phyloP scores from a whole-genome alignment of 2,329 filamentous ascomycete genomes.

The Talaromyces sp. region DNA sequence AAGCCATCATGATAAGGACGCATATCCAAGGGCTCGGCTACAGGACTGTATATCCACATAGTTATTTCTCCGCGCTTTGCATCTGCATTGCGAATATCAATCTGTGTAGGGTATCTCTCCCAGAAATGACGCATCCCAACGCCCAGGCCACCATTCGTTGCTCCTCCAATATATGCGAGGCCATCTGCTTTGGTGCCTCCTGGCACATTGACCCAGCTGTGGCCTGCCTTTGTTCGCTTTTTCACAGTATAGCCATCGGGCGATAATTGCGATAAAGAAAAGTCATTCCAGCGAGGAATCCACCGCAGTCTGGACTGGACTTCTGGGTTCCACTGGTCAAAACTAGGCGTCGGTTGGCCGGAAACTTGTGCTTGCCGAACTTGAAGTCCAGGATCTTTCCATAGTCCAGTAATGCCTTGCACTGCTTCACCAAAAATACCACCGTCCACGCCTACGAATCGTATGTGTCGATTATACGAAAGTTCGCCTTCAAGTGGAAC shows the following conservation, averaged over 20 bases:
- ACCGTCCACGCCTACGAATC: conserved; percentile 51
- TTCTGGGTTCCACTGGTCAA: conserved; percentile 43
- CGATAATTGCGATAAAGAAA: conserved; percentile 52
- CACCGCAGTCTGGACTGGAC: conserved; percentile 48
- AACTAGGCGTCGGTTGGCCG: conserved; percentile 41
- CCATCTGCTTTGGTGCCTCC: conserved; percentile 54
- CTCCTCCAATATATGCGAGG: conserved; percentile 55
- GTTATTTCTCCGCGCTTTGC: conserved; percentile 50
- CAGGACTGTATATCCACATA: conserved; percentile 57
- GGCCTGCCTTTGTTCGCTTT: conserved; percentile 55
- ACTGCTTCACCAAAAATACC: conserved; percentile 56
- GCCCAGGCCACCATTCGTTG: conserved; percentile 54
- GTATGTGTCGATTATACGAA: conserved; percentile 55
- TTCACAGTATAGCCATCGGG: conserved; percentile 57
- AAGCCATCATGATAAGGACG: conserved; percentile 56
- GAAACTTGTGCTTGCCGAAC: conserved; percentile 49
- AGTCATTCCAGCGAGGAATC: conserved; percentile 57
- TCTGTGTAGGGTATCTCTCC: conserved; percentile 56
- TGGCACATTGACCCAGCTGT: conserved; percentile 55
- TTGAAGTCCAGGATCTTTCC: conserved; percentile 48
- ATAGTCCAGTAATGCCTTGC: conserved; percentile 55
- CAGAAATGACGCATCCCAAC: conserved; percentile 58
- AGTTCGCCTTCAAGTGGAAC: conserved; percentile 51
- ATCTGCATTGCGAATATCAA: conserved; percentile 52
- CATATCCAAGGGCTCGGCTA: conserved; percentile 52